Evolutionary conservation across 805 yeast genomes (phyloP).

Genomic region (Kuraishia hungarica): DNA sequence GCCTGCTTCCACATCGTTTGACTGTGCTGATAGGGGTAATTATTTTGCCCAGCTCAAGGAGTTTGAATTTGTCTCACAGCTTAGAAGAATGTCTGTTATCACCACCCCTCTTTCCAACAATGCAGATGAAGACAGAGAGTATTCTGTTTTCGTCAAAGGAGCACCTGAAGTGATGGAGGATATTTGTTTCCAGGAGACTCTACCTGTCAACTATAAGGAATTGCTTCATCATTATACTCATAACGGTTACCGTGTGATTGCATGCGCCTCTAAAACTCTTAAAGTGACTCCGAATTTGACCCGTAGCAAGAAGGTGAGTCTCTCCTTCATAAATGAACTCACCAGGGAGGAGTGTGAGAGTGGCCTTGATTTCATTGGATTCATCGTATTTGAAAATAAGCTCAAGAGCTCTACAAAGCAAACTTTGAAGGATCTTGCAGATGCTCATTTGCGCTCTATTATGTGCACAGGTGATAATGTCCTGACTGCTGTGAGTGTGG

Average conservation of each 20-base stretch:
- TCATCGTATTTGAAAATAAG: slow-evolving; percentile 88
- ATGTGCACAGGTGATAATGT: slow-evolving; percentile 99
- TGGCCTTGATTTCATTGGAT: slow-evolving; percentile 70
- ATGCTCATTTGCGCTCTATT: slow-evolving; percentile 71
- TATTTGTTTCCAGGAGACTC: slow-evolving; percentile 60
- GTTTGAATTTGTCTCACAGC: slow-evolving; percentile 76
- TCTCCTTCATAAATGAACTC: slow-evolving; percentile 36
- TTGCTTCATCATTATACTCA: slow-evolving; percentile 81
- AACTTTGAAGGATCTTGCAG: slow-evolving; percentile 49
- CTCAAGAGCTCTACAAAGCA: slow-evolving; percentile 60
- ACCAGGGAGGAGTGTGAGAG: slow-evolving; percentile 62
- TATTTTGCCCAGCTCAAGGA: slow-evolving; percentile 32
- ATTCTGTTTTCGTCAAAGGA: slow-evolving; percentile 69
- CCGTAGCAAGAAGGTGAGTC: slow-evolving; percentile 30
- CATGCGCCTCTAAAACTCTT: slow-evolving; percentile 49
- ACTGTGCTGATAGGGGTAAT: slow-evolving; percentile 16
- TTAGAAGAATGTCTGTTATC: slow-evolving; percentile 88
- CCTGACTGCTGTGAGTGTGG: slow-evolving; percentile 90
- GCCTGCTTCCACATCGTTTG: slow-evolving; percentile 9
- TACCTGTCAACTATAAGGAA: slow-evolving; percentile 72
- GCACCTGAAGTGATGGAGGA: slow-evolving; percentile 92
- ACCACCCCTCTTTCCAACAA: slow-evolving; percentile 31
- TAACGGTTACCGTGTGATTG: slow-evolving; percentile 91
- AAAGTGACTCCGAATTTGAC: slow-evolving; percentile 15
- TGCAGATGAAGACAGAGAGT: slow-evolving; percentile 11